Conservation (phyloP, 768 basidiomycete species). For the Strobilomyces dryophilus region DNA sequence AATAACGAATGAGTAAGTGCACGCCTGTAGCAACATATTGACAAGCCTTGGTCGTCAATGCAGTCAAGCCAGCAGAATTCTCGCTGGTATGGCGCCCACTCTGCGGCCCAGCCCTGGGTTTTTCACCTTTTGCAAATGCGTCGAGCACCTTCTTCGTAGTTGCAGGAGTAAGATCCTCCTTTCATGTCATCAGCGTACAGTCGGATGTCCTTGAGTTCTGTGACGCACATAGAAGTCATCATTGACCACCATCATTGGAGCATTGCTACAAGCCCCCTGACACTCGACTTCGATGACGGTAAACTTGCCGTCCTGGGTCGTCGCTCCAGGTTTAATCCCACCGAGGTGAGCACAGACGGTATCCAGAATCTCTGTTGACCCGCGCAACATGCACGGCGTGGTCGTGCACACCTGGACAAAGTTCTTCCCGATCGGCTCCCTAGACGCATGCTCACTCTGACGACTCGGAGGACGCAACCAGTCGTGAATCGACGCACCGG, state of each 20-base stretch:
- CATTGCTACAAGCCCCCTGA: slow-evolving; percentile 97
- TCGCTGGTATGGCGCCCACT: slow-evolving; percentile 83
- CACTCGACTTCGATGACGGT: slow-evolving; percentile 98
- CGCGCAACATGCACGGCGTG: slow-evolving; percentile 94
- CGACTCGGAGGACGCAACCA: neutral
- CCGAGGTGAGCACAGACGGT: slow-evolving; percentile 81
- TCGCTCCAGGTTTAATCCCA: slow-evolving; percentile 80
- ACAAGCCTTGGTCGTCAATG: slow-evolving; percentile 68
- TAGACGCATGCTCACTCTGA: slow-evolving; percentile 25
- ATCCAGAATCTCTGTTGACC: slow-evolving; percentile 86
- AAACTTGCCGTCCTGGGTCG: slow-evolving; percentile 95
- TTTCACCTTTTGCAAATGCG: slow-evolving; percentile 74
- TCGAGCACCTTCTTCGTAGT: slow-evolving; percentile 78
- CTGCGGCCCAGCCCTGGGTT: slow-evolving; percentile 93
- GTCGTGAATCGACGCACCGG: slow-evolving; percentile 49
- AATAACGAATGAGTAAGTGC: slow-evolving; percentile 12
- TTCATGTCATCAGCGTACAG: slow-evolving; percentile 7
- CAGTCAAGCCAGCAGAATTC: slow-evolving; percentile 88
- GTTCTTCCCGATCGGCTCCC: slow-evolving; percentile 89
- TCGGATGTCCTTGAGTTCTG: neutral
- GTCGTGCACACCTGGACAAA: slow-evolving; percentile 99
- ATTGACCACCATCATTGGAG: slow-evolving; percentile 92
- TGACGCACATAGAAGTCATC: slow-evolving; percentile 91
- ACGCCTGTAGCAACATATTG: neutral
- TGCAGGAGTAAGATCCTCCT: slow-evolving; percentile 83